Evolutionary conservation across 495 filamentous ascomycete species (phyloP).

Genomic region (Penicillium pulvis): DNA sequence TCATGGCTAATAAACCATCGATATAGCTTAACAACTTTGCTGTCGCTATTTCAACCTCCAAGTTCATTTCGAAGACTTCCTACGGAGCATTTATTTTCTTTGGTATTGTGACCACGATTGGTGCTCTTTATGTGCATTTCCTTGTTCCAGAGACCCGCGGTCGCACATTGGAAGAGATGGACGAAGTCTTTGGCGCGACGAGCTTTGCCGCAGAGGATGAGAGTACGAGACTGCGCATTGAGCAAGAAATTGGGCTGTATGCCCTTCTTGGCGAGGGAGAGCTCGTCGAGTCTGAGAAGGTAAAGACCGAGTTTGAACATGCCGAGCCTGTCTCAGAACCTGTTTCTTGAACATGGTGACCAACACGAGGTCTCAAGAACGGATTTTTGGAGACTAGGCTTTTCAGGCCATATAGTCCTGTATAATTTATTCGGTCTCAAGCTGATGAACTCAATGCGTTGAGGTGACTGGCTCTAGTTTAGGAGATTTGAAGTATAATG

Average conservation of each 20-base stretch:
- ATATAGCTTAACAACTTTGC: constrained; percentile 55
- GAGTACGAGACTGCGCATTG: neutral
- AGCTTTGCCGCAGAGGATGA: neutral
- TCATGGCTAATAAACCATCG: neutral
- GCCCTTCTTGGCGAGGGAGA: neutral
- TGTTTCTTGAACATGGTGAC: neutral
- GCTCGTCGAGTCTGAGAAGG: neutral
- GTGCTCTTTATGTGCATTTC: constrained; percentile 49
- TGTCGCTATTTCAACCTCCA: constrained; percentile 42
- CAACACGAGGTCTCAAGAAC: too few relatives aligned
- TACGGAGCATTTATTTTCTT: constrained; percentile 52
- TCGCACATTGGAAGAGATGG: constrained; percentile 58
- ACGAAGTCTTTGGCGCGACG: constrained; percentile 2
- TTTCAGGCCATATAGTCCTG: too few relatives aligned
- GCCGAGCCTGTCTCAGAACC: neutral
- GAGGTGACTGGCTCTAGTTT: too few relatives aligned
- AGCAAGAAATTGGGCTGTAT: neutral
- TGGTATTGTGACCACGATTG: constrained; percentile 47
- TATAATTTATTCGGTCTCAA: too few relatives aligned
- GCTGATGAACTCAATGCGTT: too few relatives aligned
- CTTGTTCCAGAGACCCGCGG: constrained; percentile 60
- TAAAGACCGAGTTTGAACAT: neutral
- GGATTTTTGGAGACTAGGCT: too few relatives aligned
- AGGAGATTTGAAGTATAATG: too few relatives aligned
- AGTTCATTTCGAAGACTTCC: constrained; percentile 35